A percentile compares a stretch with the other conserved stretches of the same genome.
phyloP scores from a whole-genome alignment of 305 asterid species.

The Ajuga reptans region DNA sequence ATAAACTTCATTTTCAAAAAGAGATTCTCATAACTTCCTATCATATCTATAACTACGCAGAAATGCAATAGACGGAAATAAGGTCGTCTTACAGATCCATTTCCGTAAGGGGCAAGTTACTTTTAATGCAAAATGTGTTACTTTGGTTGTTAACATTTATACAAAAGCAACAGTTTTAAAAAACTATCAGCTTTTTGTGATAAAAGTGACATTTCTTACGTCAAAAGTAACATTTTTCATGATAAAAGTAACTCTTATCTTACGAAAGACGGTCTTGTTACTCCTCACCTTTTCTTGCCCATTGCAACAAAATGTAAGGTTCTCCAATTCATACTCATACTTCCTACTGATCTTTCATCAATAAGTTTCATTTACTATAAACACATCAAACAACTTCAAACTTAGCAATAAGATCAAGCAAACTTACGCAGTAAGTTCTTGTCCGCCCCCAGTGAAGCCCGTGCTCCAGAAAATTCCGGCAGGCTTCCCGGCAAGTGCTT shows the following conservation, averaged over 20 bases:
- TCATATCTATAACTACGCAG: too few species aligned
- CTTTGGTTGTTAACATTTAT: too few species aligned
- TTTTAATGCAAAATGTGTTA: too few species aligned
- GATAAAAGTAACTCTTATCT: too few species aligned
- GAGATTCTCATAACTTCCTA: background rate
- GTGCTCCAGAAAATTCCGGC: constrained; percentile 97
- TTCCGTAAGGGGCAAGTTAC: too few species aligned
- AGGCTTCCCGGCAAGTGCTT: constrained; percentile 91
- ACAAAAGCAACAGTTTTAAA: too few species aligned
- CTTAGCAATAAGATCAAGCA: background rate
- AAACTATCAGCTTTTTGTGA: too few species aligned
- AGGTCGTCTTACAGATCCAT: too few species aligned
- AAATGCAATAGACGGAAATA: too few species aligned
- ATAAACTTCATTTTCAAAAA: background rate
- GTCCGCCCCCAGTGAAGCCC: constrained; percentile 97
- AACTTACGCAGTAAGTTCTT: constrained; percentile 83
- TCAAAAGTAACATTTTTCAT: too few species aligned
- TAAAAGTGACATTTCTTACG: too few species aligned
- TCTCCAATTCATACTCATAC: background rate
- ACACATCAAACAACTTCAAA: background rate
- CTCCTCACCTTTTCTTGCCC: background rate
- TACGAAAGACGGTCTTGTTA: too few species aligned
- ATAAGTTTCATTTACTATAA: background rate
- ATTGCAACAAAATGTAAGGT: background rate
- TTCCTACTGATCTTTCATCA: background rate